These are phyloP conservation scores for Yamadazyma phyllophila DNA, from an alignment of 805 yeast genomes.

Conservation along the genomic window DNA sequence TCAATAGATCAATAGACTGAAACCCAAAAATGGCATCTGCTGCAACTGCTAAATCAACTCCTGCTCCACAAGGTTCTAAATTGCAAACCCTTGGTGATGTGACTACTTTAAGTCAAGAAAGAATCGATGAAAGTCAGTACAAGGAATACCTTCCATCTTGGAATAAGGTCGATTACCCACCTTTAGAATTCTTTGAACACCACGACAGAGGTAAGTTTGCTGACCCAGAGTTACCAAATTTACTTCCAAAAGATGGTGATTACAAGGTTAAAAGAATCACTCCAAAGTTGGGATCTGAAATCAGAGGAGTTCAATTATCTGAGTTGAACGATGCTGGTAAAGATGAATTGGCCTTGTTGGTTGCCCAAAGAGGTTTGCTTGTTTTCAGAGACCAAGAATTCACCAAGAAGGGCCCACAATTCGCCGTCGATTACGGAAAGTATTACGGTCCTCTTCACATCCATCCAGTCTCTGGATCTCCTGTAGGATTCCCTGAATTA, in stretches of 20 bases:
- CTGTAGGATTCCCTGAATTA: conserved; percentile 29
- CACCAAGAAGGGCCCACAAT: conserved; percentile 34
- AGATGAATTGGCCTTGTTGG: conserved; percentile 62
- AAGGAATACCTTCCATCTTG: conserved; percentile 31
- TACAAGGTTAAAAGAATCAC: conserved; percentile 42
- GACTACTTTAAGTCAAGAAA: conserved; percentile 13
- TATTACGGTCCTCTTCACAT: conserved; percentile 25
- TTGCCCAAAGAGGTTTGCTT: conserved; percentile 67
- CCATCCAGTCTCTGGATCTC: conserved; percentile 15
- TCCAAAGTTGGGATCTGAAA: conserved; percentile 72
- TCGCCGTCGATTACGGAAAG: conserved; percentile 28
- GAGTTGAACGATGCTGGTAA: conserved; percentile 51
- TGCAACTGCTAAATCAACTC: background rate
- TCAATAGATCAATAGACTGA: too few relatives aligned
- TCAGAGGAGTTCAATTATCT: conserved; percentile 58
- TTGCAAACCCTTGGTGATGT: background rate
- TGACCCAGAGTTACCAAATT: conserved; percentile 46
- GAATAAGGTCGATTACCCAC: conserved; percentile 44
- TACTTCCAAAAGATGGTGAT: conserved; percentile 39
- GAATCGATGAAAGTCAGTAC: conserved; percentile 15
- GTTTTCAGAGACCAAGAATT: conserved; percentile 67
- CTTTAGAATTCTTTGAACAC: conserved; percentile 52
- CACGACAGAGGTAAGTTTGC: conserved; percentile 59
- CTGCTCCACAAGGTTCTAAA: background rate
- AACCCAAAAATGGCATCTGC: background rate